Percentiles rank a stretch among this genome's conserved stretches.
Evolutionary conservation across 2,329 filamentous ascomycete species (phyloP).

Genomic region (Laburnicola sp.): DNA sequence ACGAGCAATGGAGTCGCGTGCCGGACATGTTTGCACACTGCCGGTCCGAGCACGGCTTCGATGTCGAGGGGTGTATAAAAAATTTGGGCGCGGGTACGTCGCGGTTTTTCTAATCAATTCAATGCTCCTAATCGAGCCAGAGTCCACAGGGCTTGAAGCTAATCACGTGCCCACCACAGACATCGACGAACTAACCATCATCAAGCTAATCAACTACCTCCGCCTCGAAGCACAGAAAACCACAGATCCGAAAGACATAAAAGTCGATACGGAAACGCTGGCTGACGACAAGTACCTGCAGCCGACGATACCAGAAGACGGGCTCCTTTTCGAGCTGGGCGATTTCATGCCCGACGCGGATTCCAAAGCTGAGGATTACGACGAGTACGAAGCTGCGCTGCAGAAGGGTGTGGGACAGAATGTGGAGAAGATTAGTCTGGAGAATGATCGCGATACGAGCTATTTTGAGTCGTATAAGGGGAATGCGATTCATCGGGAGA

Average conservation of each 20-base stretch:
- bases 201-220: conserved; percentile 53
- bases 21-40: conserved; percentile 35
- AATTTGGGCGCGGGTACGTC: conserved; percentile 33
- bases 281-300: conserved; percentile 80
- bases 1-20: conserved; percentile 34
- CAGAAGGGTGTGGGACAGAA: conserved; percentile 45
- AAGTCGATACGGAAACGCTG: conserved; percentile 64
- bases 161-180: conserved; percentile 25
- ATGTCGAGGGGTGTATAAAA: conserved; percentile 32
- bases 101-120: conserved; percentile 3
- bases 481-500: conserved; percentile 87
- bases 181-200: conserved; percentile 38
- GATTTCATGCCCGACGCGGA: conserved; percentile 60
- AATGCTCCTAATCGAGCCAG: background rate
- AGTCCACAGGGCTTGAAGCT: conserved; percentile 12
- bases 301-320: conserved; percentile 86
- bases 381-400: conserved; percentile 45
- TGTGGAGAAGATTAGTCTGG: conserved; percentile 33
- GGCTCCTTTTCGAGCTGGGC: conserved; percentile 82
- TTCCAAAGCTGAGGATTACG: conserved; percentile 35
- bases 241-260: conserved; percentile 48
- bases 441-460: conserved; percentile 57
- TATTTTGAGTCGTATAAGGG: conserved; percentile 67
- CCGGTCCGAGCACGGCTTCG: conserved; percentile 31
- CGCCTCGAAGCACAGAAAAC: conserved; percentile 47